These are phyloP conservation scores for Canavalia gladiata DNA, from an alignment of 306 rosid genomes.

Conservation along the genomic window DNA sequence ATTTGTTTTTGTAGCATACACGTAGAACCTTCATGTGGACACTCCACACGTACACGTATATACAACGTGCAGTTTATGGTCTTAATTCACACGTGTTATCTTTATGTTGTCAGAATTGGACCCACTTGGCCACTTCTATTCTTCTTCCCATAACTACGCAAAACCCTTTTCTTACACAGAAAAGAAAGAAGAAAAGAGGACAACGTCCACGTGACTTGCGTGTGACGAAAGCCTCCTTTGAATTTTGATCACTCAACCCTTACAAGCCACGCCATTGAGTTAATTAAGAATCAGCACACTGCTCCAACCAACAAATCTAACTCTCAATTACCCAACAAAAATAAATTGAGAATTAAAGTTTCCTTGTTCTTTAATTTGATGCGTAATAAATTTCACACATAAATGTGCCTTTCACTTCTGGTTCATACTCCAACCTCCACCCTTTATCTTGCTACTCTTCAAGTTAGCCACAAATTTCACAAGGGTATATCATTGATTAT, in stretches of 20 bases:
- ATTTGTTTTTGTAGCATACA: constrained; percentile 7
- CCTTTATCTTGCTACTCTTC: constrained; percentile 5
- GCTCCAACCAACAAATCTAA: constrained; percentile 55
- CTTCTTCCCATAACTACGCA: constrained; percentile 10
- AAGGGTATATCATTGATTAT: too few species aligned
- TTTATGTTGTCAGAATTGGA: neutral
- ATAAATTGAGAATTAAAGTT: neutral
- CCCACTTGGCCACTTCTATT: constrained; percentile 13
- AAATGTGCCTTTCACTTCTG: neutral
- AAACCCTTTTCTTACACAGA: neutral
- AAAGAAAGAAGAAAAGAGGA: constrained; percentile 10
- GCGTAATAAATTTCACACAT: constrained; percentile 3
- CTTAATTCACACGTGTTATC: constrained; percentile 47
- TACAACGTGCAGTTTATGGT: constrained; percentile 51
- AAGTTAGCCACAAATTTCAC: constrained; percentile 54
- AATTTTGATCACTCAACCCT: constrained; percentile 40
- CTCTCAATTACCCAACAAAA: neutral
- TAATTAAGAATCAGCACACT: constrained; percentile 19
- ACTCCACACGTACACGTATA: neutral
- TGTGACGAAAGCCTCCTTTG: constrained; percentile 43
- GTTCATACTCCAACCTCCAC: constrained; percentile 2
- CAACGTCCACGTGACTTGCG: constrained; percentile 54
- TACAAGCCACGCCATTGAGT: constrained; percentile 60
- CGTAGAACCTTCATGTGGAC: constrained; percentile 27
- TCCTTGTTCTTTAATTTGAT: constrained; percentile 16